These are phyloP conservation scores for Pseudocercospora pini-densiflorae DNA, from an alignment of 2,329 filamentous ascomycete species.

Conservation along the genomic window DNA sequence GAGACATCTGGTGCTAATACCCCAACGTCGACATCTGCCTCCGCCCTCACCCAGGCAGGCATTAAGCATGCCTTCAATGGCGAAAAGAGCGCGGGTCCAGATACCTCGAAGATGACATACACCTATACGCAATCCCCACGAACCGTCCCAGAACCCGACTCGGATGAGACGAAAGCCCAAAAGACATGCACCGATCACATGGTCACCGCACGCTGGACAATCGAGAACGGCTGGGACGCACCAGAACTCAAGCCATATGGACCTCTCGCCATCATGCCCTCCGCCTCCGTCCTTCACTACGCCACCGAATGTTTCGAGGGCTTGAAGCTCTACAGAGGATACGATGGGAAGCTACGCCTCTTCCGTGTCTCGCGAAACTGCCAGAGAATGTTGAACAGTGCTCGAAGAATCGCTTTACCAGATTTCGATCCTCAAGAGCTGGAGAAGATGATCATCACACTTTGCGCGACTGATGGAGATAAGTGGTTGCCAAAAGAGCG, in stretches of 20 bases:
- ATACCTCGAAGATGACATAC: slow-evolving; percentile 49
- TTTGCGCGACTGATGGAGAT: slow-evolving; percentile 73
- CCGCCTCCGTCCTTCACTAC: slow-evolving; percentile 82
- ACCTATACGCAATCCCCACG: slow-evolving; percentile 48
- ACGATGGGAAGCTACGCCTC: slow-evolving; percentile 73
- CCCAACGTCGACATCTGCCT: slow-evolving; percentile 40
- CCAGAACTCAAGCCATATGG: slow-evolving; percentile 79
- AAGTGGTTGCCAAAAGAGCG: slow-evolving; percentile 78
- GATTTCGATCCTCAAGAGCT: slow-evolving; percentile 72
- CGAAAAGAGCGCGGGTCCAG: slow-evolving; percentile 22
- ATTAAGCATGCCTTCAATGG: slow-evolving; percentile 38
- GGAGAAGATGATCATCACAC: slow-evolving; percentile 71
- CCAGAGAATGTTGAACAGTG: slow-evolving; percentile 62
- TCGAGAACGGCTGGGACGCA: slow-evolving; percentile 68
- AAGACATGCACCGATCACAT: slow-evolving; percentile 80
- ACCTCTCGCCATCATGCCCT: slow-evolving; percentile 77
- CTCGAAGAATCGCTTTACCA: slow-evolving; percentile 72
- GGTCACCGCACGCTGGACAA: slow-evolving; percentile 70
- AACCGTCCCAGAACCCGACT: slow-evolving; percentile 47
- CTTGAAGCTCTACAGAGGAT: slow-evolving; percentile 71
- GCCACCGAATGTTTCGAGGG: slow-evolving; percentile 92
- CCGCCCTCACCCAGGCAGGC: slow-evolving; percentile 43
- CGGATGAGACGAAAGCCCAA: slow-evolving; percentile 44
- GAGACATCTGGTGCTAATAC: slow-evolving; percentile 41
- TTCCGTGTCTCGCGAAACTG: slow-evolving; percentile 79